phyloP scores from a whole-genome alignment of 169 alveolate species.

The Cryptosporidium sp. region DNA sequence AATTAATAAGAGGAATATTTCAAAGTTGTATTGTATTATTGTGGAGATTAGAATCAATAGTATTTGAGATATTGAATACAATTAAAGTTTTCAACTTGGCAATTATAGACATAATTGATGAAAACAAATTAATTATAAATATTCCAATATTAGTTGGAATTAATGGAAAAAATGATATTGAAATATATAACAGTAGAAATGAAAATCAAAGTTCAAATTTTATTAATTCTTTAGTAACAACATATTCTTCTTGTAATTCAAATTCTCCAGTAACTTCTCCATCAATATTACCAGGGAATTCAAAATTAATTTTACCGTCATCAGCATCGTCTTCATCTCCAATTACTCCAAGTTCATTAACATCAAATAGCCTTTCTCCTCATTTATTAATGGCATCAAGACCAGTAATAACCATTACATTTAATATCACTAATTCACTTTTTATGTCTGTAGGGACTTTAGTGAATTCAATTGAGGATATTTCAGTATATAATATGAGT shows the following conservation, averaged over 20 bases:
- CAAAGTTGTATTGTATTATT: constrained; percentile 43
- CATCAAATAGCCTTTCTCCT: constrained; percentile 43
- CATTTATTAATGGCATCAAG: constrained; percentile 48
- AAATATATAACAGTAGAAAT: not conserved
- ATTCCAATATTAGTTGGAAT: constrained; percentile 55
- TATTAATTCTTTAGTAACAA: not conserved
- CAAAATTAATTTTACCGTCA: not conserved
- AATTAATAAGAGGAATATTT: constrained; percentile 48
- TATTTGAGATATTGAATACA: constrained; percentile 52
- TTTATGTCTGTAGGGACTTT: constrained; percentile 60
- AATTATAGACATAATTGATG: constrained; percentile 34
- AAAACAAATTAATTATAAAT: constrained; percentile 27
- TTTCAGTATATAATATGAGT: constrained; percentile 26
- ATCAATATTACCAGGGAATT: not conserved
- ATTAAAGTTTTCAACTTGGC: constrained; percentile 56
- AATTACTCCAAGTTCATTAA: constrained; percentile 21
- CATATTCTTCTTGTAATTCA: not conserved
- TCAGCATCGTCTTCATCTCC: constrained; percentile 18
- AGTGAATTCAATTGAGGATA: constrained; percentile 40
- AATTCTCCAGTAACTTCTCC: constrained; percentile 16
- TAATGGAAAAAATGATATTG: not conserved
- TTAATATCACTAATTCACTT: constrained; percentile 46
- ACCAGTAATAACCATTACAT: constrained; percentile 53
- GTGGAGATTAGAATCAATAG: constrained; percentile 61
- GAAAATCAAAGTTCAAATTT: not conserved